A percentile compares a stretch with the other conserved stretches of the same genome.
phyloP scores from a whole-genome alignment of 1,284 basidiomycete genomes.

The Ceratobasidium papillatum region DNA sequence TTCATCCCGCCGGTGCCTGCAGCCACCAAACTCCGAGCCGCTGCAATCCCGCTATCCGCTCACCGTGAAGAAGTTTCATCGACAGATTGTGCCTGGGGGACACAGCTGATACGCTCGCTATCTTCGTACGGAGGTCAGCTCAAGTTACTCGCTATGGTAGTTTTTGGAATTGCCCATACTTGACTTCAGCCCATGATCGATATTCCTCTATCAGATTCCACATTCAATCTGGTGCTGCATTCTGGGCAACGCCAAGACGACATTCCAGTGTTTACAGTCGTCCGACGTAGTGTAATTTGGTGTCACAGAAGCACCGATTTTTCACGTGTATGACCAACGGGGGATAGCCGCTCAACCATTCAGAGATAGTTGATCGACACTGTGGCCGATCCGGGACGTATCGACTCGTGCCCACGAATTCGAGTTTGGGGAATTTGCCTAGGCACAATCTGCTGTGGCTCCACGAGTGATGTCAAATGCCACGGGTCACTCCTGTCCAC shows the following conservation, averaged over 20 bases:
- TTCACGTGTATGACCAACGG: background rate
- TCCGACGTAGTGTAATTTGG: background rate
- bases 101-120: background rate
- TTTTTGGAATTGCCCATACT: background rate
- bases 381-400: constrained; percentile 17
- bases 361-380: background rate
- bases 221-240: background rate
- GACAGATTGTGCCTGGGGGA: background rate
- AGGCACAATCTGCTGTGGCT: constrained; percentile 17
- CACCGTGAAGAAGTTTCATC: background rate
- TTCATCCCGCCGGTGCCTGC: background rate
- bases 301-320: background rate
- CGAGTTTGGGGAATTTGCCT: background rate
- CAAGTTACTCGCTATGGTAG: background rate
- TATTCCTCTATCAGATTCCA: background rate
- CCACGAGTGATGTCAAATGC: background rate
- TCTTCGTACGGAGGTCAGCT: too few relatives aligned
- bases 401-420: background rate
- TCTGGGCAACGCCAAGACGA: background rate
- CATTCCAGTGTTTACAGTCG: background rate
- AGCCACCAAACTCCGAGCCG: background rate
- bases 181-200: background rate
- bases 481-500: background rate
- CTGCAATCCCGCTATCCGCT: background rate
- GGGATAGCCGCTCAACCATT: background rate